Percentiles rank a stretch among this genome's conserved stretches.
Evolutionary conservation across 108 stramenopile species (phyloP).

Genomic region (Cylindrotheca closterium): DNA sequence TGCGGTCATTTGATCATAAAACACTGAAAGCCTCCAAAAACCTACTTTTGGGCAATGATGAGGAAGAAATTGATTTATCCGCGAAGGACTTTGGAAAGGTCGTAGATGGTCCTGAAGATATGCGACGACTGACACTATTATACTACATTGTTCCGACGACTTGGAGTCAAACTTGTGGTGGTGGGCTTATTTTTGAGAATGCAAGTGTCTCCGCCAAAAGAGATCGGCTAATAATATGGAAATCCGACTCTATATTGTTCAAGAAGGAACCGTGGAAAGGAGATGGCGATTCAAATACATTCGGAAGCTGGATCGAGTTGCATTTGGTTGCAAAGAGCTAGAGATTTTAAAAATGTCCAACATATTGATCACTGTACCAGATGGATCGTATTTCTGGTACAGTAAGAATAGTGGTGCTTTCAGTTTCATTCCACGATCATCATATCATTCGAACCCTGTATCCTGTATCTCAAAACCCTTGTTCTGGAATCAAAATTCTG

Average conservation of each 20-base stretch:
- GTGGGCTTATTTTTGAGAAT: conserved; percentile 24
- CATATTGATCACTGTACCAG: too few relatives aligned
- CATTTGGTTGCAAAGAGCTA: conserved; percentile 39
- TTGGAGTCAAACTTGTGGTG: conserved; percentile 37
- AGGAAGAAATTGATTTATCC: not conserved
- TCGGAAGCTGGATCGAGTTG: conserved; percentile 31
- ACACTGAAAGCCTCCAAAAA: conserved; percentile 32
- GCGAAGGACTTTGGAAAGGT: not conserved
- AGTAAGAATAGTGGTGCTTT: too few relatives aligned
- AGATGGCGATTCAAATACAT: conserved; percentile 8
- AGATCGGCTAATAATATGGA: conserved; percentile 39
- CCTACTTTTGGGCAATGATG: conserved; percentile 25
- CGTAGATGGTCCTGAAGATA: conserved; percentile 20
- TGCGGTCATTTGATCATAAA: conserved; percentile 44
- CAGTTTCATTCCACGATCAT: too few relatives aligned
- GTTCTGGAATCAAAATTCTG: too few relatives aligned
- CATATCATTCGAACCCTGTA: too few relatives aligned
- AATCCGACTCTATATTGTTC: conserved; percentile 21
- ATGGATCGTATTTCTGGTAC: too few relatives aligned
- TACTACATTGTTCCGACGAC: conserved; percentile 29
- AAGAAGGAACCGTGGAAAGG: conserved; percentile 28
- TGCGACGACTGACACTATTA: conserved; percentile 25
- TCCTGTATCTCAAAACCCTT: too few relatives aligned
- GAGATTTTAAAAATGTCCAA: too few relatives aligned
- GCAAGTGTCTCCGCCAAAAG: conserved; percentile 13